Evolutionary conservation across 2,329 filamentous ascomycete genomes (phyloP).

Genomic region (Neopestalotiopsis sp.): DNA sequence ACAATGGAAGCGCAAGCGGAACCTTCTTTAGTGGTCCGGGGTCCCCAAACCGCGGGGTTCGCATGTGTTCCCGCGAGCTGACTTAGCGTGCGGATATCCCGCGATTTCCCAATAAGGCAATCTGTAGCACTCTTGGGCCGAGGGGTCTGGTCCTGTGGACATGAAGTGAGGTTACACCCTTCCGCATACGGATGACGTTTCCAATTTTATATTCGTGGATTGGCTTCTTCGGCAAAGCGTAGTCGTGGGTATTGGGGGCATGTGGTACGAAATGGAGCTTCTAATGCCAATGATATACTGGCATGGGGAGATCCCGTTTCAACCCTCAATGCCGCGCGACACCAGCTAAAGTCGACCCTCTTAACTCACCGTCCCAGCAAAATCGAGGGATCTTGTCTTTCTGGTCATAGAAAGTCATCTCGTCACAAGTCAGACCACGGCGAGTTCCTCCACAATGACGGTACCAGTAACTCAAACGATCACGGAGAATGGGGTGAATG

Average conservation of each 20-base stretch:
- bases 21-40: conserved; percentile 1
- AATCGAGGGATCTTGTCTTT: background rate
- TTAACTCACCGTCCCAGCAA: background rate
- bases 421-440: background rate
- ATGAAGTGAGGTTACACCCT: conserved; percentile 6
- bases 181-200: conserved; percentile 5
- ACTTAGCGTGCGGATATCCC: background rate
- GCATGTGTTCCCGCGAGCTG: background rate
- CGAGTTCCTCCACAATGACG: background rate
- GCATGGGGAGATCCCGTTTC: background rate
- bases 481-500: background rate
- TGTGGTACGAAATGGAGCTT: background rate
- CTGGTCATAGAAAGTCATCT: background rate
- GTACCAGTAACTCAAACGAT: background rate
- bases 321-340: background rate
- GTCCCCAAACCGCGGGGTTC: conserved; percentile 8
- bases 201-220: background rate
- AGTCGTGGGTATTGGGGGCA: background rate
- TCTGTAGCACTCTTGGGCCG: conserved; percentile 4
- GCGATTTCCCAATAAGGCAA: conserved; percentile 11
- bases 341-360: background rate
- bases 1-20: conserved; percentile 15
- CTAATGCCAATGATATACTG: background rate
- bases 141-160: background rate
- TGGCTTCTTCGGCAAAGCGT: background rate